Evolutionary conservation across 2,329 filamentous ascomycete species (phyloP).

Genomic region (Furcasterigmium furcatum): DNA sequence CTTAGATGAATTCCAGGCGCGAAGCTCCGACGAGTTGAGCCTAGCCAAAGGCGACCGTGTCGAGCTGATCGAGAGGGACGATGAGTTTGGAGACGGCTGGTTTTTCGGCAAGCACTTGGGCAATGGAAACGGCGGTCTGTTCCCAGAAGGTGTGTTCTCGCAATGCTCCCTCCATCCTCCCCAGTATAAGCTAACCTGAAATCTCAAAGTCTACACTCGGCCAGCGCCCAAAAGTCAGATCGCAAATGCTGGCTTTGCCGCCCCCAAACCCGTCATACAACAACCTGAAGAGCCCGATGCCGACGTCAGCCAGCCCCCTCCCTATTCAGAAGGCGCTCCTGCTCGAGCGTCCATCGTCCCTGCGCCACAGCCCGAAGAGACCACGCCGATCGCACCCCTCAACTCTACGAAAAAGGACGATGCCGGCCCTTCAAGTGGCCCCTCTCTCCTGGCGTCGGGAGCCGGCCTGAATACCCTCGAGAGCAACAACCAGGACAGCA

Average conservation of each 20-base stretch:
- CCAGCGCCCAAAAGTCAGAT: conserved; percentile 44
- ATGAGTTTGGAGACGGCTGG: conserved; percentile 88
- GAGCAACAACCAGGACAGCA: conserved; percentile 49
- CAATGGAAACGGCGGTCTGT: conserved; percentile 73
- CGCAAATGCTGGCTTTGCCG: background rate
- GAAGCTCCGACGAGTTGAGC: conserved; percentile 90
- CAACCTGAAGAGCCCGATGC: background rate
- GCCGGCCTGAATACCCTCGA: conserved; percentile 17
- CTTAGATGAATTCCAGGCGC: conserved; percentile 85
- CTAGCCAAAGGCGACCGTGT: conserved; percentile 81
- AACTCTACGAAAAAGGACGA: conserved; percentile 33
- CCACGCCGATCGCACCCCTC: conserved; percentile 32
- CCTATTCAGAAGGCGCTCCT: background rate
- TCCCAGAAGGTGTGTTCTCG: conserved; percentile 68
- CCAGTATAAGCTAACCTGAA: conserved; percentile 6
- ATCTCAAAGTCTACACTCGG: conserved; percentile 58
- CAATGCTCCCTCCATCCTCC: conserved; percentile 14
- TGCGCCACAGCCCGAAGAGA: conserved; percentile 18
- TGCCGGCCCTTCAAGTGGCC: conserved; percentile 16
- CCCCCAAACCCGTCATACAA: background rate
- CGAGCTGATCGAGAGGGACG: conserved; percentile 79
- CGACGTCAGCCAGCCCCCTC: background rate
- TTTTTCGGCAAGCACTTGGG: conserved; percentile 73
- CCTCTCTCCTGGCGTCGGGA: conserved; percentile 30
- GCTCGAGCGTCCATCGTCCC: conserved; percentile 10